Evolutionary conservation across 768 basidiomycete species (phyloP).

Genomic region (Pisolithus albus): DNA sequence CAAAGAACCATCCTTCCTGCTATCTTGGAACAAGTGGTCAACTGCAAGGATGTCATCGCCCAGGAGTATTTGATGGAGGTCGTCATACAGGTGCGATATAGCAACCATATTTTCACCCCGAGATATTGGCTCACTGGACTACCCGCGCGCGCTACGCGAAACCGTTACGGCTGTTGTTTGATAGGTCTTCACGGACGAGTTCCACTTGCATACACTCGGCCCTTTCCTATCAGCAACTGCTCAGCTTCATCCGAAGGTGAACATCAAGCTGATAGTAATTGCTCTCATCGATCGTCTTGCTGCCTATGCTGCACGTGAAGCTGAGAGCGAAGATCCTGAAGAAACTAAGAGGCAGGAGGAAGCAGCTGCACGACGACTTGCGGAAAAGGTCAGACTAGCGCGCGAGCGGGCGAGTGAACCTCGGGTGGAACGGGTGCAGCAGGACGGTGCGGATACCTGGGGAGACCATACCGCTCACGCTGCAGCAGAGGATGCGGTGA

Average conservation of each 20-base stretch:
- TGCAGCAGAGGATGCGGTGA: slow-evolving; percentile 10
- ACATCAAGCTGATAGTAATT: slow-evolving; percentile 98
- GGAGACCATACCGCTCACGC: slow-evolving; percentile 15
- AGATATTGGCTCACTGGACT: no score
- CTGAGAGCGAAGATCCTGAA: slow-evolving; percentile 93
- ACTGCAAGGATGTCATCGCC: slow-evolving; percentile 96
- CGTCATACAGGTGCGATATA: slow-evolving; percentile 77
- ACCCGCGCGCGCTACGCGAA: not conserved
- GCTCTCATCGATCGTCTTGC: slow-evolving; percentile 95
- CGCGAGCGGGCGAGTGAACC: slow-evolving; percentile 56
- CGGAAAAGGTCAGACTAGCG: slow-evolving; percentile 76
- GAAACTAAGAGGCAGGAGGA: slow-evolving; percentile 92
- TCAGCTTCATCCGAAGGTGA: slow-evolving; percentile 94
- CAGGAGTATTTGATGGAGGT: slow-evolving; percentile 99
- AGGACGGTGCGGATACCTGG: slow-evolving; percentile 24
- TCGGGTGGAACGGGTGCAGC: slow-evolving; percentile 23
- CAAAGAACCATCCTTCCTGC: slow-evolving; percentile 80
- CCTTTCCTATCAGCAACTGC: slow-evolving; percentile 96
- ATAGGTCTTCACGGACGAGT: slow-evolving; percentile 97
- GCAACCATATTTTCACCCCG: not conserved
- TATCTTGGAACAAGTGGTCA: slow-evolving; percentile 94
- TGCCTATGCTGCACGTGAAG: slow-evolving; percentile 93
- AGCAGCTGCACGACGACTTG: slow-evolving; percentile 80
- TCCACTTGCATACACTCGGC: slow-evolving; percentile 92
- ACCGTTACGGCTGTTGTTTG: not conserved